These are phyloP conservation scores for Saccharomycopsis schoenii DNA, from an alignment of 805 yeast species.

Conservation along the genomic window DNA sequence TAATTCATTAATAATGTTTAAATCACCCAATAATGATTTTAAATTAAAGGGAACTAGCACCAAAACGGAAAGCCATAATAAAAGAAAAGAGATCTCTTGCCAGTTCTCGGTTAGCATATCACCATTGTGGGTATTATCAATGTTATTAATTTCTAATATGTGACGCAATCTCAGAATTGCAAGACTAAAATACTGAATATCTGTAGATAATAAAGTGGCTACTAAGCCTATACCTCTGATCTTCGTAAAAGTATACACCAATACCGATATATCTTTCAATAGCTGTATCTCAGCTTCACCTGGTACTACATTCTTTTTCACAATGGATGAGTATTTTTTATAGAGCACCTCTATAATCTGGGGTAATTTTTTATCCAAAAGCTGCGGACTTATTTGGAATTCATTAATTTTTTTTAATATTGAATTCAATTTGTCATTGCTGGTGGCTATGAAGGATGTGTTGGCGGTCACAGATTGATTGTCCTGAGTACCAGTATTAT, in stretches of 20 bases:
- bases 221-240: conserved; percentile 57
- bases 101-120: conserved; percentile 25
- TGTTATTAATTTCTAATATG: not conserved
- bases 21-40: conserved; percentile 25
- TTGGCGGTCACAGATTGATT: too few species aligned
- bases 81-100: conserved; percentile 39
- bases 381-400: conserved; percentile 45
- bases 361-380: conserved; percentile 35
- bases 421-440: not conserved
- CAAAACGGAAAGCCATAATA: conserved; percentile 66
- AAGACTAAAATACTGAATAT: conserved; percentile 38
- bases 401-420: conserved; percentile 30
- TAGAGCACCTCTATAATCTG: conserved; percentile 27
- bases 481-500: too few species aligned
- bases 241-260: conserved; percentile 54
- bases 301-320: not conserved
- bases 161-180: conserved; percentile 24
- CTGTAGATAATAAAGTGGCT: conserved; percentile 49
- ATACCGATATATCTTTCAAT: conserved; percentile 20
- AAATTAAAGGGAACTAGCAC: conserved; percentile 69
- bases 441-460: not conserved
- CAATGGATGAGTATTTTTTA: conserved; percentile 20
- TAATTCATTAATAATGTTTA: conserved; percentile 24
- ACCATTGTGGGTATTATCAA: not conserved
- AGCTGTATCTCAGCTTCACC: not conserved